Evolutionary conservation across 805 yeast genomes (phyloP).

Genomic region (Cyberlindnera misumaiensis): DNA sequence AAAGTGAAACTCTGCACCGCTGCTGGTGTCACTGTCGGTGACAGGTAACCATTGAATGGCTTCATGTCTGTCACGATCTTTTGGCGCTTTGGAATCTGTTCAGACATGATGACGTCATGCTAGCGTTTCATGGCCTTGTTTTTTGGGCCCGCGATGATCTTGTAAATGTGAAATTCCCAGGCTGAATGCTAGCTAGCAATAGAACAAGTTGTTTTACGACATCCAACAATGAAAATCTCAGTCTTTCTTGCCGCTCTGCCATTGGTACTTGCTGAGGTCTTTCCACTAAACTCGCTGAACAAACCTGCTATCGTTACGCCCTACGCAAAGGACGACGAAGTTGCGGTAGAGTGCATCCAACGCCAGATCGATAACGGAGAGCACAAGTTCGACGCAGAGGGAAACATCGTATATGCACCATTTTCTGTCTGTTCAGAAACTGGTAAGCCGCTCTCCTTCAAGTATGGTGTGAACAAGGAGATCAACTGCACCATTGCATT

Average conservation of each 20-base stretch:
- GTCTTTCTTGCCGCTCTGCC: background rate
- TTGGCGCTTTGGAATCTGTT: no score
- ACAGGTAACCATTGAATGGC: no score
- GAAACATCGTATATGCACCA: conserved; percentile 46
- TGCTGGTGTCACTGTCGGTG: no score
- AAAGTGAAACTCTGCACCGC: no score
- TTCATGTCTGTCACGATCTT: no score
- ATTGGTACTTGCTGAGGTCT: conserved; percentile 8
- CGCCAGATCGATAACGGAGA: conserved; percentile 73
- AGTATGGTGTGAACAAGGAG: conserved; percentile 43
- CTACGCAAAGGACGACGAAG: conserved; percentile 32
- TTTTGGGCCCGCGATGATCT: background rate
- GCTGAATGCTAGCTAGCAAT: background rate
- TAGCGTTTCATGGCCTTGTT: no score
- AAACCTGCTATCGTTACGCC: conserved; percentile 15
- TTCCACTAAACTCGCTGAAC: conserved; percentile 10
- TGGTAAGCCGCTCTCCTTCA: conserved; percentile 48
- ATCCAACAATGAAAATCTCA: conserved; percentile 2
- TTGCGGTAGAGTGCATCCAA: conserved; percentile 53
- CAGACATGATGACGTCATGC: no score
- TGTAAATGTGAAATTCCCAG: background rate
- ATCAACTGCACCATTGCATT: conserved; percentile 55
- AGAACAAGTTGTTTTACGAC: no score
- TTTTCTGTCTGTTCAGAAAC: conserved; percentile 65
- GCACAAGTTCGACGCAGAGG: conserved; percentile 57